Percentiles rank a stretch among this genome's conserved stretches.
Conservation (phyloP, 257 asterid genomes). For the Linaria vulgaris region DNA sequence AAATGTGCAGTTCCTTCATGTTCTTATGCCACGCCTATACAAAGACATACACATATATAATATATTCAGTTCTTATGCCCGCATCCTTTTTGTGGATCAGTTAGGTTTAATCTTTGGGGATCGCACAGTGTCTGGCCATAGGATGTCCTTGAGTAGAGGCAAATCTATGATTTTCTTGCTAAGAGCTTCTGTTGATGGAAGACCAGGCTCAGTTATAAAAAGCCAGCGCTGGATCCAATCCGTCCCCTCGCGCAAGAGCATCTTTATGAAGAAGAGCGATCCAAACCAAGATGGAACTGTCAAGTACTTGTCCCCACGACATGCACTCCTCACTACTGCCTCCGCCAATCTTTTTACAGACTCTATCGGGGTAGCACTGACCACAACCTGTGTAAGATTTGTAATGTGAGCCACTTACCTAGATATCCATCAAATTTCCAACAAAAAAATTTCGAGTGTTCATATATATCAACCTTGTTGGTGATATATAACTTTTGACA, state of each 20-base stretch:
- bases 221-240: constrained; percentile 63
- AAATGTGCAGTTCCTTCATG: no score
- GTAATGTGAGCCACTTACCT: neutral
- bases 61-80: no score
- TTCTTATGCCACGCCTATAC: no score
- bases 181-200: constrained; percentile 43
- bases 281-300: constrained; percentile 53
- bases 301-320: constrained; percentile 65
- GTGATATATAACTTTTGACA: no score
- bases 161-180: constrained; percentile 52
- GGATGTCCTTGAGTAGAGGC: constrained; percentile 41
- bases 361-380: constrained; percentile 44
- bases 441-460: no score
- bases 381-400: constrained; percentile 39
- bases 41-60: no score
- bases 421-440: neutral
- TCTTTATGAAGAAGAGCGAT: constrained; percentile 31
- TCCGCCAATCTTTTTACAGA: constrained; percentile 39
- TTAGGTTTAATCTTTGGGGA: constrained; percentile 55
- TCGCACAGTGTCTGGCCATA: constrained; percentile 54
- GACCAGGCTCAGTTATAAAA: constrained; percentile 39
- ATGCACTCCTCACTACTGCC: constrained; percentile 48
- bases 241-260: constrained; percentile 42
- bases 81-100: constrained; percentile 27
- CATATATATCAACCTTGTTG: no score